These are phyloP conservation scores for Sutorius eximius DNA, from an alignment of 1,284 basidiomycete species.

Conservation along the genomic window DNA sequence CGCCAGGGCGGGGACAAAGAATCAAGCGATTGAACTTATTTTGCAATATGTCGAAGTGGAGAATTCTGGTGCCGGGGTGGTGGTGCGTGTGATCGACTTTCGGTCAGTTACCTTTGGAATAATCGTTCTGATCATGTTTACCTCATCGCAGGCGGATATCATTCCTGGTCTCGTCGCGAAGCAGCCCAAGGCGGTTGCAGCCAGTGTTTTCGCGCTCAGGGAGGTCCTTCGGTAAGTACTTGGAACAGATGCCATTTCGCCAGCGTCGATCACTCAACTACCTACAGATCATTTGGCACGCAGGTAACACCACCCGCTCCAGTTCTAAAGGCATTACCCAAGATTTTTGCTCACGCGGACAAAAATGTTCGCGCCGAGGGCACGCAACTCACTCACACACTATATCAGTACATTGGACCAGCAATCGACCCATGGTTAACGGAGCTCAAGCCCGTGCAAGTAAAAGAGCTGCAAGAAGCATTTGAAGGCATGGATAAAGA, in stretches of 20 bases:
- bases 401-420: conserved; percentile 90
- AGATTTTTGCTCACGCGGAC: conserved; percentile 94
- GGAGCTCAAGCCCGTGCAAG: conserved; percentile 98
- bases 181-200: conserved; percentile 93
- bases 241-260: conserved; percentile 1
- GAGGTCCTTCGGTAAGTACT: conserved; percentile 60
- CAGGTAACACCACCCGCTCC: conserved; percentile 76
- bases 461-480: conserved; percentile 91
- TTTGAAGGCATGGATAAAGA: conserved; percentile 86
- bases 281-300: conserved; percentile 75
- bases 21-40: conserved; percentile 83
- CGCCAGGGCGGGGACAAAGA: conserved; percentile 88
- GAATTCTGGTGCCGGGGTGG: conserved; percentile 83
- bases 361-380: conserved; percentile 97
- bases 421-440: conserved; percentile 84
- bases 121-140: conserved; percentile 26
- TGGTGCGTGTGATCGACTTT: conserved; percentile 62
- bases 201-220: conserved; percentile 76
- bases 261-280: not conserved
- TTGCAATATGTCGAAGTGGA: conserved; percentile 94
- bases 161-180: conserved; percentile 87
- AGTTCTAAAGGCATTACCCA: conserved; percentile 84
- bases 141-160: conserved; percentile 66
- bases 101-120: conserved; percentile 18
- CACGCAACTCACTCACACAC: conserved; percentile 67